Base-by-base conservation (phyloP, 2,329 filamentous ascomycete species). In the Alternaria solani region DNA sequence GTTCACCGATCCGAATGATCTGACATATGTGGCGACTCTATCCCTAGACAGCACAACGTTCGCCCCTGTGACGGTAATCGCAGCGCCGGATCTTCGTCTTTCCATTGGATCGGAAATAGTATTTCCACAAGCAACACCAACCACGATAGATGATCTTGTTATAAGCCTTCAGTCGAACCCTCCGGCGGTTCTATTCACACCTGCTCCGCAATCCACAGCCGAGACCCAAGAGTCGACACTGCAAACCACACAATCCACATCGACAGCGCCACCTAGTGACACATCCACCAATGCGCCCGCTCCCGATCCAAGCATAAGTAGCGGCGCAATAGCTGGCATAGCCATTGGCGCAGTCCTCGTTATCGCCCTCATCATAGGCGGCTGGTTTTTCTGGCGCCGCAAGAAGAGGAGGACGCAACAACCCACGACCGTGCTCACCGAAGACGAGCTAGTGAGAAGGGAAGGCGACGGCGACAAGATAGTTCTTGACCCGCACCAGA, bases 271-370 rank as follows among this genome's bases (percentile, higher is more conserved):
- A 18, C 41, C 41, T 26, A 20, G 25, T 36, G 12, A 6, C 20
- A 23, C 20, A 23, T 23, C 20, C 20, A 23, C 20, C 20, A 2
- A 23, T 23, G 20, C 20, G 20, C 20, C 20, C 20, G 4, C 20
- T 23, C 20, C 20, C 36, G 18, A 8, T 7, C 6, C 36, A 20
- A 11, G 38, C n/a, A 9, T 41, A 41, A 18, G 38, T 1, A 9
- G 44, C 12, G 44, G 44, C 12, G 12, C 44, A 1, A 34, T 48
- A 2, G 44, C 44, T 4, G 44, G 44, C 0, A 34, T 34, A 34
- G 18, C 28, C 0, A 8, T 48, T 2, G 28, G n/a, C 0, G 18
- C 7, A 0, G 1, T 48, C 1, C 6, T 48, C 1, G 2, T 48
- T 18, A 4, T 48, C 4, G 44, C 11, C 11, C 4, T 48, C 1